phyloP scores from a whole-genome alignment of 805 yeast species.

The Pichia heedii region DNA sequence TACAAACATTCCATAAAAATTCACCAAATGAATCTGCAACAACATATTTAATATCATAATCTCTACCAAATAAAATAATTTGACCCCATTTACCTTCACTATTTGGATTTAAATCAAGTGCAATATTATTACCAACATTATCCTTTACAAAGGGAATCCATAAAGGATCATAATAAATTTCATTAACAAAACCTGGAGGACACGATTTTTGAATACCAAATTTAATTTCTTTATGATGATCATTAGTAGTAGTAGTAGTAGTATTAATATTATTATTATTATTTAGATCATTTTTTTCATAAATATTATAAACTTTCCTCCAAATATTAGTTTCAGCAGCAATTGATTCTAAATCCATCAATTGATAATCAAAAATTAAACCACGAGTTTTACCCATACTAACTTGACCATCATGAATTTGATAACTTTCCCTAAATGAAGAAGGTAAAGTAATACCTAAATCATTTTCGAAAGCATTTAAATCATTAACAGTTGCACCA shows the following conservation, averaged over 20 bases:
- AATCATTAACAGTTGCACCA: conserved; percentile 73
- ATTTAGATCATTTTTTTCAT: conserved; percentile 13
- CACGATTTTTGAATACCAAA: conserved; percentile 44
- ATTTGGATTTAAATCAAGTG: conserved; percentile 80
- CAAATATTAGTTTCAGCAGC: conserved; percentile 76
- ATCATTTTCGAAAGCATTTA: conserved; percentile 77
- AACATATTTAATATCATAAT: conserved; percentile 81
- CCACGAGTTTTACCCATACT: conserved; percentile 69
- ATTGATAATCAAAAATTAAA: conserved; percentile 66
- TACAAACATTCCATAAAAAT: conserved; percentile 72
- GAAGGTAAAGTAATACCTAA: conserved; percentile 65
- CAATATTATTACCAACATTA: conserved; percentile 84
- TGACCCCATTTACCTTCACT: conserved; percentile 79
- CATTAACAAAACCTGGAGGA: conserved; percentile 69
- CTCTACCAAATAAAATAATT: conserved; percentile 87
- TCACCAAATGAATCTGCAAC: conserved; percentile 87
- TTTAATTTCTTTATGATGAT: conserved; percentile 11
- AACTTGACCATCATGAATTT: conserved; percentile 88
- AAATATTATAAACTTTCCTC: conserved; percentile 54
- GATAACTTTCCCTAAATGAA: conserved; percentile 71
- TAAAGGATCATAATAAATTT: conserved; percentile 74
- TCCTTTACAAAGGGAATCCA: conserved; percentile 94
- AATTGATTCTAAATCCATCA: conserved; percentile 74
- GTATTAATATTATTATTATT: too few species aligned
- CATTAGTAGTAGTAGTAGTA: too few species aligned